A percentile compares a stretch with the other conserved stretches of the same genome.
These are phyloP conservation scores for Podaxis rugospora DNA, from an alignment of 768 basidiomycete genomes.

Conservation along the genomic window DNA sequence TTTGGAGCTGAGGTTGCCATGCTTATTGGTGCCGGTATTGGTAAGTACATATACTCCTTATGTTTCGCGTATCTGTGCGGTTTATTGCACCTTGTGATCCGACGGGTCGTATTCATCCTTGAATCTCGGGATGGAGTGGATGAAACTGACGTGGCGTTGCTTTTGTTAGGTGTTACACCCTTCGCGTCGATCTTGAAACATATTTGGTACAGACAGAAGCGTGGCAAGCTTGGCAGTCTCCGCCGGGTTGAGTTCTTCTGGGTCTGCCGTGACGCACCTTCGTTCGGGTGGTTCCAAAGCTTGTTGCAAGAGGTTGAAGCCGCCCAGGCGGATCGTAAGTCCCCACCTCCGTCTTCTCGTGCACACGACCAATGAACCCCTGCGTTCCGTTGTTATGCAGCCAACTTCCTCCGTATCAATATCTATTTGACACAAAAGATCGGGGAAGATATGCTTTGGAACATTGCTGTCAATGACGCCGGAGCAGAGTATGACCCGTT, in stretches of 20 bases:
- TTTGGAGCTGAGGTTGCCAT: constrained; percentile 84
- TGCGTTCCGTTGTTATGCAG: constrained; percentile 29
- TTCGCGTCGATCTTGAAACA: constrained; percentile 95
- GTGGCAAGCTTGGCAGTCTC: constrained; percentile 71
- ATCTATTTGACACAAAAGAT: constrained; percentile 89
- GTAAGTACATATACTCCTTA: constrained; percentile 32
- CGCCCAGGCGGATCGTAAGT: constrained; percentile 84
- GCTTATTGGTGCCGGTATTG: constrained; percentile 93
- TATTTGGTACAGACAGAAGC: constrained; percentile 90
- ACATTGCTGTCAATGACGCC: constrained; percentile 84
- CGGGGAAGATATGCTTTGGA: constrained; percentile 84
- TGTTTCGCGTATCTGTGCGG: not conserved
- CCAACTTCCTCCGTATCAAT: constrained; percentile 90
- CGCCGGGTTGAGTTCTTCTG: constrained; percentile 93
- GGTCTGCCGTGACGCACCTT: constrained; percentile 91
- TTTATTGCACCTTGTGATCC: not conserved
- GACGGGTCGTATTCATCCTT: not conserved
- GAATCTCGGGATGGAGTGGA: not conserved
- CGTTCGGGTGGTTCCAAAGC: constrained; percentile 96
- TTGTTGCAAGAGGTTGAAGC: constrained; percentile 85
- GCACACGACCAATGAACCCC: not conserved
- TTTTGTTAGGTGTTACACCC: constrained; percentile 72
- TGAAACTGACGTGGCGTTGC: not conserved
- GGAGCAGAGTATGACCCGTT: constrained; percentile 86
- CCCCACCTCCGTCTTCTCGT: not conserved